Evolutionary conservation across 805 yeast species (phyloP), one percentile per base, ranked within the genome.

Genomic region (Cyberlindnera suaveolens): DNA sequence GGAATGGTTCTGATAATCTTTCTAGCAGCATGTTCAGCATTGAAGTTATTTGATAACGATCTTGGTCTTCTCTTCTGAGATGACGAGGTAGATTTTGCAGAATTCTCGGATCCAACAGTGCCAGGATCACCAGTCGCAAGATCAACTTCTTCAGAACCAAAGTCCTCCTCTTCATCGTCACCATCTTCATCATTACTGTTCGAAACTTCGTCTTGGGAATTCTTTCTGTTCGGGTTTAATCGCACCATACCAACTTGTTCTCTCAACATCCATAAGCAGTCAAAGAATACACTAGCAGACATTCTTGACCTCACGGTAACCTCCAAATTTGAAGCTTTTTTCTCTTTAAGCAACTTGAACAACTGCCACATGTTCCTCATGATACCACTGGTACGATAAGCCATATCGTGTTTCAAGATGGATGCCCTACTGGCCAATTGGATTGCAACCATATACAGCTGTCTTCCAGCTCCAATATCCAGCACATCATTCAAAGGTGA

Each of bases 341-440:
- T 77, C 34, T 77, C 81, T 49, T 80, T 77, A 52, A 89, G 66
- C 5, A 82, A 73, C 40, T 82, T 76, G 62, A 85, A 85, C 46
- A 89, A 70, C 46, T 84, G 86, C 99, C 99, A 91, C 70, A 89
- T 82, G 57, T 89, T 89, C 56, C 85, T 77, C 93, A 93, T 87
- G 46, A 93, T 88, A 8, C 96, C 96, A 37, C 95, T 81, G 0
- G 96, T 85, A 51, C 98, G 75, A 60, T 86, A 87, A 0, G 97
- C 87, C 72, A 93, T 81, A 58, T 91, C 99, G 64, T 90, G 93
- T 54, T 88, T 88, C 53, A 87, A 69, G 26, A 91, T 82, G 0
- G 96, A 87, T 0, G 96, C 95, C 46, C 79, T 79, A 44, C 80
- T 75, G 2, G 93, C 80, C 37, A 85, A 63, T 16, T 74, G 69